Evolutionary conservation across 1,284 basidiomycete genomes (phyloP).

Genomic region (Cutaneotrichosporon cavernicola): DNA sequence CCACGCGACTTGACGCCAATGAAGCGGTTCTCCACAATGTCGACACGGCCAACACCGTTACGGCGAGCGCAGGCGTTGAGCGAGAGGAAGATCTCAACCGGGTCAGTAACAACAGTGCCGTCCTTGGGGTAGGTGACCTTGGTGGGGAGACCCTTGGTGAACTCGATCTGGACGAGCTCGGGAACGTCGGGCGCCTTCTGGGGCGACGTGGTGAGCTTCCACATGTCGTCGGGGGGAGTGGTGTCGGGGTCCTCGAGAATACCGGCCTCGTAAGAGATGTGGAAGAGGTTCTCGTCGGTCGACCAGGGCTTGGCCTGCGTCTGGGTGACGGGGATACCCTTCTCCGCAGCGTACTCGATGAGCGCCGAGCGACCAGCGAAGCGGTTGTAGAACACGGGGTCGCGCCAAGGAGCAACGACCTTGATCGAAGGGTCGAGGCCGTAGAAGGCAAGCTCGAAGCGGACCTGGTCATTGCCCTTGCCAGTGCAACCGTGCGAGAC

Average conservation of each 20-base stretch:
- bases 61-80: conserved; percentile 91
- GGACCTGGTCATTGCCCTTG: conserved; percentile 99
- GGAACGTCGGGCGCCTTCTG: conserved; percentile 78
- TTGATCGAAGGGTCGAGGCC: conserved; percentile 98
- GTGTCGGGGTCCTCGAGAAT: conserved; percentile 96
- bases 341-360: conserved; percentile 83
- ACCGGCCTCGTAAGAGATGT: conserved; percentile 99
- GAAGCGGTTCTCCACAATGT: conserved; percentile 99
- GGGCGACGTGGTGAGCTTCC: conserved; percentile 90
- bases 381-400: conserved; percentile 95
- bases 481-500: conserved; percentile 99
- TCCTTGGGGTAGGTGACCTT: conserved; percentile 64
- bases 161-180: conserved; percentile 80
- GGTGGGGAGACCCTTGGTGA: conserved; percentile 78
- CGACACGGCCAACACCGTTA: conserved; percentile 93
- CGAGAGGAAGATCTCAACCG: conserved; percentile 91
- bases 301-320: conserved; percentile 99
- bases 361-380: conserved; percentile 94
- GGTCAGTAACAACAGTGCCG: conserved; percentile 69
- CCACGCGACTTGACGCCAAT: conserved; percentile 98
- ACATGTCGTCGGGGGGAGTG: conserved; percentile 98
- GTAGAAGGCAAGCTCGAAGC: conserved; percentile 99
- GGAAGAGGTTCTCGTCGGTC: conserved; percentile 98
- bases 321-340: conserved; percentile 90
- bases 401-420: conserved; percentile 96